Base-by-base conservation (phyloP, 1,284 basidiomycete genomes). In the Tilletia caries region DNA sequence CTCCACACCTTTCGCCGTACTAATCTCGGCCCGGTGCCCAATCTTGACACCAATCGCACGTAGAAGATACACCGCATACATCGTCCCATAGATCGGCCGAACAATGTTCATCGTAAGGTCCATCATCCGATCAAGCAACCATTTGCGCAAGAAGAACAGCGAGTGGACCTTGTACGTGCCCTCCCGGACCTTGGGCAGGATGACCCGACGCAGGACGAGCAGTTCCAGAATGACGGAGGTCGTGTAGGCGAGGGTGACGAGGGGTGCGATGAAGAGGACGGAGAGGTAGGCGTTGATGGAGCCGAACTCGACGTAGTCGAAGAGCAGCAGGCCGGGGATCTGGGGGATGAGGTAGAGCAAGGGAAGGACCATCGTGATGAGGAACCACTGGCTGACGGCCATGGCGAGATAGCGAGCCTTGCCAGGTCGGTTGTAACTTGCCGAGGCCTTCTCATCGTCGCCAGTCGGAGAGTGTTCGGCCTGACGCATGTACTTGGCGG, bases 41-140 rank as follows among this genome's bases (percentile, higher is more conserved):
- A 69, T 67, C 64, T 66, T 68, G 68, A 69, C 68, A 23, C 68
- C 68, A 18, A 69, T 20, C 6, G 64, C 65, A 3, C 68, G 65
- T 6, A 69, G 58, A 18, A 66, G 67, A 25, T 65, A 65, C 6
- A 69, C 64, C 2, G 52, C 29, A 34, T 69, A 69, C 46, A 69
- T 33, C 15, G 64, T 67, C 13, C 65, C 68, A 41, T 67, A 69
- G 27, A 69, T 65, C 1, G 68, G 68, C 15, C 67, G 44, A 3
- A 69, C 32, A 43, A 69, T 43, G 32, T 27, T 27, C 34, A 69
- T 52, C 13, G 65, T 32, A 18, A 68, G 10, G 25, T 65, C 68
- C 68, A 69, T 69, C 5, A 69, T 12, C 25, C 68, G 68, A 23
- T 69, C 68, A 29, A 64, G 29, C 13, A 67, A 37, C 68, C 68